A percentile compares a stretch with the other conserved stretches of the same genome.
phyloP scores from a whole-genome alignment of 2,329 filamentous ascomycete species.

The Tolypocladium ophioglossoides region DNA sequence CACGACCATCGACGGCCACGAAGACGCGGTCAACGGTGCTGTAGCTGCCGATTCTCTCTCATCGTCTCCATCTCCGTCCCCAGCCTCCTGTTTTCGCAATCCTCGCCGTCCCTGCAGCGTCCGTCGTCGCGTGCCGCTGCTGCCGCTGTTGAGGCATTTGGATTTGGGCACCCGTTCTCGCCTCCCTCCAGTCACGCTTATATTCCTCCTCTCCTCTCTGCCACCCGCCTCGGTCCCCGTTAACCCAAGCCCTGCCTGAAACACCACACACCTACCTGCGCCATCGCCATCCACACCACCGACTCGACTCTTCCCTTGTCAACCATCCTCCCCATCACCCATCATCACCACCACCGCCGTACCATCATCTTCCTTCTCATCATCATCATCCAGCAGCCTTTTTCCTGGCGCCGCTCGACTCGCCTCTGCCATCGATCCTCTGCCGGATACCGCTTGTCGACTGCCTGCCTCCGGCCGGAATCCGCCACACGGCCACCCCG shows the following conservation, averaged over 20 bases:
- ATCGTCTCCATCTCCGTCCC: neutral
- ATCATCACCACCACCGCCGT: neutral
- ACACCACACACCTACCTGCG: constrained; percentile 7
- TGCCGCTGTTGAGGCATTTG: neutral
- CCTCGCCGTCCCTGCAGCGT: neutral
- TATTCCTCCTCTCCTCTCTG: neutral
- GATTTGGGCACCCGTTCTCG: neutral
- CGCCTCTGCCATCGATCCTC: neutral
- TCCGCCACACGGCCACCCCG: constrained; percentile 6
- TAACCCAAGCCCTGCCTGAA: constrained; percentile 13
- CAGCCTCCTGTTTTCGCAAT: neutral
- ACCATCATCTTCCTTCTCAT: constrained; percentile 2
- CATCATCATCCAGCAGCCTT: constrained; percentile 3
- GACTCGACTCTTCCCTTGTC: constrained; percentile 4
- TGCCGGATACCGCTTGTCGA: neutral
- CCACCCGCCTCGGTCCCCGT: neutral
- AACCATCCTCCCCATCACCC: constrained; percentile 3
- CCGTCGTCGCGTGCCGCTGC: neutral
- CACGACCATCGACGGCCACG: neutral
- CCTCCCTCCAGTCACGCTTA: neutral
- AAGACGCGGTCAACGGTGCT: neutral
- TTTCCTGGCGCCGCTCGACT: neutral
- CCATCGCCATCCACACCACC: constrained; percentile 5
- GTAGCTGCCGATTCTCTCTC: neutral
- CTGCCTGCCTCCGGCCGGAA: constrained; percentile 3